A percentile compares a stretch with the other conserved stretches of the same genome.
Evolutionary conservation across 78 protist genomes (phyloP).

Genomic region (Dictyostelium discoideum): DNA sequence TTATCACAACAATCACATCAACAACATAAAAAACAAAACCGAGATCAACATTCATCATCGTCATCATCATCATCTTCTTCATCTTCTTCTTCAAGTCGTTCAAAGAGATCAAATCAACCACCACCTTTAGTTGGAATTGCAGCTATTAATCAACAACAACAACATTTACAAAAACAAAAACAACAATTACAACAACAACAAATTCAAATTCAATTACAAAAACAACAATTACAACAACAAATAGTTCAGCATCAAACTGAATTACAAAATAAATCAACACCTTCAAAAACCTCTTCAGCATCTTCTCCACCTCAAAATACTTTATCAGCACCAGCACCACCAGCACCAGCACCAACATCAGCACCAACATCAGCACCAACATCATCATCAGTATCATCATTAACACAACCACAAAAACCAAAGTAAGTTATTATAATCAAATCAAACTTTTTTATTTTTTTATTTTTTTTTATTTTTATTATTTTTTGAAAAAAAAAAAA

Average conservation of each 20-base stretch:
- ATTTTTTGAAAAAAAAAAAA: neutral
- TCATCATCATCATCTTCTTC: neutral
- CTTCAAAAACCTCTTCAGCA: neutral
- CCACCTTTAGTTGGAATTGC: neutral
- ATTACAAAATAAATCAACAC: neutral
- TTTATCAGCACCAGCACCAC: neutral
- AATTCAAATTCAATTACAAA: neutral
- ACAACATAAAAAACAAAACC: neutral
- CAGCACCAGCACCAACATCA: neutral
- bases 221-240: conserved; percentile 24
- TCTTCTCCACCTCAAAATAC: neutral
- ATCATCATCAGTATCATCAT: neutral
- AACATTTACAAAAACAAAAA: neutral
- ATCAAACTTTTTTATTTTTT: no score
- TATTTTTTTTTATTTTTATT: no score
- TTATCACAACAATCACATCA: neutral
- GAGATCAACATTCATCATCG: neutral
- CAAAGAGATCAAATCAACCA: neutral
- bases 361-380: neutral
- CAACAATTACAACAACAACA: conserved; percentile 25
- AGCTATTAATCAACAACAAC: neutral
- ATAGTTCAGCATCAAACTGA: neutral
- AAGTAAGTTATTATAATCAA: neutral
- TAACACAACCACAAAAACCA: neutral
- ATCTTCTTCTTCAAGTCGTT: neutral